Base-by-base conservation (phyloP, 768 basidiomycete species). In the Collybia sp. region DNA sequence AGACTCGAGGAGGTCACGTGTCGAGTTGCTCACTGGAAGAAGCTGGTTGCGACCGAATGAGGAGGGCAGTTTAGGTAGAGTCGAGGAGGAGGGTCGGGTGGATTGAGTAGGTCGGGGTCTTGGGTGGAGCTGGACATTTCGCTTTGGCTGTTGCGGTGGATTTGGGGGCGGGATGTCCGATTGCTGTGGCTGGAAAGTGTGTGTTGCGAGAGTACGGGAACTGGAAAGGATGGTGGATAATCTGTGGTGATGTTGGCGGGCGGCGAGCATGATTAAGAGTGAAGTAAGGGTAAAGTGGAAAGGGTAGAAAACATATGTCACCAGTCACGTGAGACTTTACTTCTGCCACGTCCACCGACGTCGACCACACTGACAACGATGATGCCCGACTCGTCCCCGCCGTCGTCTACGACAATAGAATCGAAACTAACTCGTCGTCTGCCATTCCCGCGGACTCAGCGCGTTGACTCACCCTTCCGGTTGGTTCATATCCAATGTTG, bases 41-140 rank as follows among this genome's bases (percentile, higher is more conserved):
- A 91, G 72, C 64, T 93, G 90, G 61, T 93, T 93, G 30, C 77
- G 73, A 16, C 90, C 90, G 64, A 92, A 91, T 0, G 72, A 73
- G 1, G 85, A 68, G 0, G 88, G 88, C 9, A 91, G 76, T 20
- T 66, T 63, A 1, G 81, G 77, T 0, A 85, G 66, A 5, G 61
- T 50, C 12, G 61, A 47, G 50, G 65, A 50, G 12, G 60, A 46
- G 49, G 66, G 65, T 5, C 59, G 44, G 39, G 66, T 64, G 12
- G 72, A 64, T 10, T 58, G 56, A 6, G 72, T 67, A 35, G 75
- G 75, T 1, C 77, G 66, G 11, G 78, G 78, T 15, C 67, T 68
- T 1, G 71, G 75, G 52, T 76, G 71, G 11, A 77, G 62, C 40
- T 70, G 65, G 30, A 65, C 62, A 49, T 67, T 69, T 41, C 43